These are phyloP conservation scores for Pyricularia sp. DNA, from an alignment of 2,329 filamentous ascomycete genomes.

Conservation along the genomic window DNA sequence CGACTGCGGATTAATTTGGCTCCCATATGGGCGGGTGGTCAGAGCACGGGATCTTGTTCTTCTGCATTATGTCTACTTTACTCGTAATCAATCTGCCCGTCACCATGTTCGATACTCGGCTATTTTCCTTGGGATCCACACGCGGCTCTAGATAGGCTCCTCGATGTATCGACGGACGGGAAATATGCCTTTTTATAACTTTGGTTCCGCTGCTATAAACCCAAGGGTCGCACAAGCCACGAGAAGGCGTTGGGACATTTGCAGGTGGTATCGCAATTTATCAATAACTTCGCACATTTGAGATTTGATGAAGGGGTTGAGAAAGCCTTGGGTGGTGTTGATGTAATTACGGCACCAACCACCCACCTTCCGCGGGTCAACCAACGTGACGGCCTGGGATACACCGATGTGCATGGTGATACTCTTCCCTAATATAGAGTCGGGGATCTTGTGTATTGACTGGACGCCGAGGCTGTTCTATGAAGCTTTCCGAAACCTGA, in stretches of 20 bases:
- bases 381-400: not conserved
- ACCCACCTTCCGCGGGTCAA: too few species aligned
- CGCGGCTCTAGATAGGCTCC: not conserved
- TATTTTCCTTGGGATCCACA: not conserved
- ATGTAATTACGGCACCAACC: not conserved
- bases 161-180: not conserved
- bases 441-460: not conserved
- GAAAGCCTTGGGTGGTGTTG: not conserved
- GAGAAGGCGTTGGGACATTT: not conserved
- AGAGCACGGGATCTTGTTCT: not conserved
- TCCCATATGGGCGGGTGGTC: not conserved
- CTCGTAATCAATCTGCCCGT: not conserved
- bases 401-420: not conserved
- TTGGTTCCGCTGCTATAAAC: not conserved
- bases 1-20: not conserved
- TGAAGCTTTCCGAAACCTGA: not conserved
- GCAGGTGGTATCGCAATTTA: not conserved
- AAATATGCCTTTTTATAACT: not conserved
- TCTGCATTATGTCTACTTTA: not conserved
- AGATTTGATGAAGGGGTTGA: not conserved
- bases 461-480: not conserved
- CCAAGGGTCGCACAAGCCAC: not conserved
- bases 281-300: not conserved
- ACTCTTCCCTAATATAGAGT: not conserved
- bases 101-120: not conserved